Percentiles rank a stretch among this genome's conserved stretches.
These are phyloP conservation scores for Pseudopithomyces chartarum DNA, from an alignment of 2,329 filamentous ascomycete genomes.

Conservation along the genomic window DNA sequence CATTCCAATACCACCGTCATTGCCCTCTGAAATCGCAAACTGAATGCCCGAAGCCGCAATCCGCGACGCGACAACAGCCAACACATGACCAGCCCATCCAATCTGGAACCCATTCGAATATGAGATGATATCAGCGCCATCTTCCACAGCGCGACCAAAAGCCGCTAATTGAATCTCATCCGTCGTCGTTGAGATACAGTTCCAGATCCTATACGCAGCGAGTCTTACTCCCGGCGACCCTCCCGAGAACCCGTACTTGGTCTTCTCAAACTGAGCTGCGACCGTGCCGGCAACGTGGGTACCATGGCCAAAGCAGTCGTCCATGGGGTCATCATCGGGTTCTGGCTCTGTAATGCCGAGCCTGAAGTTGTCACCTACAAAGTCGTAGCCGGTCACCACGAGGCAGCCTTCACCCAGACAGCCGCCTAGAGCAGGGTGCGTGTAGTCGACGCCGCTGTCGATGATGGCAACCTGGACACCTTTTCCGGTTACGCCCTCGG, in stretches of 20 bases:
- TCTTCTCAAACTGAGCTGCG: constrained; percentile 58
- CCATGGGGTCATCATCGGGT: constrained; percentile 57
- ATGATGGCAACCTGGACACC: constrained; percentile 54
- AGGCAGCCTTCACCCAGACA: constrained; percentile 66
- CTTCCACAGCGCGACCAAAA: constrained; percentile 59
- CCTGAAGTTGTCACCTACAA: constrained; percentile 58
- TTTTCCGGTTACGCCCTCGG: constrained; percentile 52
- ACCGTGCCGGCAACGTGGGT: constrained; percentile 62
- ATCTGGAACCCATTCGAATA: constrained; percentile 18
- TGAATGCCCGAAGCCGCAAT: constrained; percentile 56
- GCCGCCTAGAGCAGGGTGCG: constrained; percentile 66
- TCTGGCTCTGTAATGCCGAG: constrained; percentile 43
- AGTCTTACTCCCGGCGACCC: constrained; percentile 52
- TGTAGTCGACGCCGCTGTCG: constrained; percentile 59
- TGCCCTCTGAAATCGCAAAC: constrained; percentile 58
- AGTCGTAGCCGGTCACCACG: constrained; percentile 62
- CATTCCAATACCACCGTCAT: constrained; percentile 55
- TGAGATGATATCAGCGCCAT: constrained; percentile 46
- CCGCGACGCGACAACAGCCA: constrained; percentile 47
- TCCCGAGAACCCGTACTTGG: constrained; percentile 7
- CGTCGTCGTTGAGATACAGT: constrained; percentile 12
- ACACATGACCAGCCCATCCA: constrained; percentile 45
- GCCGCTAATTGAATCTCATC: constrained; percentile 19
- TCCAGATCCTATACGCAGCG: constrained; percentile 52
- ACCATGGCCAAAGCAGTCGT: constrained; percentile 62